These are phyloP conservation scores for Pseudopithomyces chartarum DNA, from an alignment of 2,329 filamentous ascomycete genomes.

Conservation along the genomic window DNA sequence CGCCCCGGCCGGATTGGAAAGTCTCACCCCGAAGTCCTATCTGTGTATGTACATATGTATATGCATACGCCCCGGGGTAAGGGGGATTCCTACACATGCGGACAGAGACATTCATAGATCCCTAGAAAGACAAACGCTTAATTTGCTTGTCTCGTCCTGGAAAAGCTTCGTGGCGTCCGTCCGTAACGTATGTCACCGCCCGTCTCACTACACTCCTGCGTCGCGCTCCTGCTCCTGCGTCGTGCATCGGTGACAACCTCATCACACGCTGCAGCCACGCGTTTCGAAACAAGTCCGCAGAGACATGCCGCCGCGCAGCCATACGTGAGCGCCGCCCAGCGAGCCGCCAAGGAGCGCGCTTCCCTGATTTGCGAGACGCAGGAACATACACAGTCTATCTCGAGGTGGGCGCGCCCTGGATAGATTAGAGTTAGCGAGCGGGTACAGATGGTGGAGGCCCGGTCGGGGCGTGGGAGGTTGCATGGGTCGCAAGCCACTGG, in stretches of 20 bases:
- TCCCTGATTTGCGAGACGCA: slow-evolving; percentile 8
- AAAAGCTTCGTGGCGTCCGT: too few relatives aligned
- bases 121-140: too few relatives aligned
- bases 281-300: slow-evolving; percentile 20
- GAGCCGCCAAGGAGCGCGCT: background rate
- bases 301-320: background rate
- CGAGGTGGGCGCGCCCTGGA: background rate
- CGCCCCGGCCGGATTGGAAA: too few relatives aligned
- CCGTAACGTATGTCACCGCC: too few relatives aligned
- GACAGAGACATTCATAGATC: too few relatives aligned
- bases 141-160: too few relatives aligned
- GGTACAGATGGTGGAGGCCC: background rate
- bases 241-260: slow-evolving; percentile 6
- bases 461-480: too few relatives aligned
- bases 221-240: slow-evolving; percentile 8
- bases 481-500: background rate
- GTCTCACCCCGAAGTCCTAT: background rate
- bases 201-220: slow-evolving; percentile 11
- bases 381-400: slow-evolving; percentile 13
- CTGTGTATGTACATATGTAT: too few relatives aligned
- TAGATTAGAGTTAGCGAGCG: background rate
- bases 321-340: slow-evolving; percentile 3
- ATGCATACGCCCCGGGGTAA: too few relatives aligned
- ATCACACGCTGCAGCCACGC: slow-evolving; percentile 12
- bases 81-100: too few relatives aligned